Conservation (phyloP, 768 basidiomycete genomes). For the Kwoniella botswanensis region DNA sequence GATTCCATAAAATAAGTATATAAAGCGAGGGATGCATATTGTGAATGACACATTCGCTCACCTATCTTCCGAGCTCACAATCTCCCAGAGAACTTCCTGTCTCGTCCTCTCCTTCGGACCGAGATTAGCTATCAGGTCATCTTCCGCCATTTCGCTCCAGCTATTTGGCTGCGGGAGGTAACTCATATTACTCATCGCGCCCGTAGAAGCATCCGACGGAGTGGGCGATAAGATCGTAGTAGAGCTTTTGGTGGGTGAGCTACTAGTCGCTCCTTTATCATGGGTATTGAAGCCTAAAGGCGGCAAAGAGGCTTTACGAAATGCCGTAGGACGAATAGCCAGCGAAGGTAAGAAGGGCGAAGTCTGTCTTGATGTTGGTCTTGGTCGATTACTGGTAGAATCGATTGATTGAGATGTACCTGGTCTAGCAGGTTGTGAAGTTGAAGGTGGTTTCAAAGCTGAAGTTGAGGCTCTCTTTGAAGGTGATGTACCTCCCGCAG, state of each 20-base stretch:
- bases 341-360: constrained; percentile 26
- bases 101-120: constrained; percentile 92
- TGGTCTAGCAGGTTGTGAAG: constrained; percentile 7
- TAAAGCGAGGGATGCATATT: too few species aligned
- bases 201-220: constrained; percentile 31
- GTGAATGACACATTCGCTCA: constrained; percentile 49
- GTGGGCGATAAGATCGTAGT: constrained; percentile 31
- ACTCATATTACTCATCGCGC: constrained; percentile 29
- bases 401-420: constrained; percentile 16
- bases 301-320: constrained; percentile 39
- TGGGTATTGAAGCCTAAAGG: neutral
- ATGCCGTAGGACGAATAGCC: constrained; percentile 13
- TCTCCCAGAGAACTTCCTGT: constrained; percentile 96
- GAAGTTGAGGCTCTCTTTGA: constrained; percentile 18
- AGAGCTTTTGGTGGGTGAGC: constrained; percentile 26
- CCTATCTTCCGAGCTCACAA: constrained; percentile 95
- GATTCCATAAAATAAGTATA: too few species aligned
- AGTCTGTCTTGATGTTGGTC: constrained; percentile 25
- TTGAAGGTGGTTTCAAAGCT: constrained; percentile 9
- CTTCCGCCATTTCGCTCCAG: constrained; percentile 94
- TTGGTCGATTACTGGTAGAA: constrained; percentile 10
- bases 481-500: constrained; percentile 12
- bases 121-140: constrained; percentile 88
- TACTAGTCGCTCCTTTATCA: constrained; percentile 4
- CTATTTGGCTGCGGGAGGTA: constrained; percentile 50